Evolutionary conservation across 2,329 filamentous ascomycete species (phyloP).

Genomic region (Verticillium nubilum): DNA sequence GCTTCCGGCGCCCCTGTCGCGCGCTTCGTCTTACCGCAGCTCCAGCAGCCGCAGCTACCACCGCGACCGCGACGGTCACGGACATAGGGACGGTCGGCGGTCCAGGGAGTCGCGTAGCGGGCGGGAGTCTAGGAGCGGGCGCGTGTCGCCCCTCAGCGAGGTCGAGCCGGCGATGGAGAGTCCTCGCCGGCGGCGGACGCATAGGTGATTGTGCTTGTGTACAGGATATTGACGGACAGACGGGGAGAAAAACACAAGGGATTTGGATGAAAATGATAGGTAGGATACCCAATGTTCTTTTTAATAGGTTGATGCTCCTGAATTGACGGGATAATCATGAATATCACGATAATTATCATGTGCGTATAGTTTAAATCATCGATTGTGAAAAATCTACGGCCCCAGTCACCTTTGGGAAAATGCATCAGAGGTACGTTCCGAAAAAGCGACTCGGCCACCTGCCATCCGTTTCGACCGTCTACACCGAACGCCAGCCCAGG

Average conservation of each 20-base stretch:
- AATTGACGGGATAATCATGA: neutral
- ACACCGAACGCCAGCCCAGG: neutral
- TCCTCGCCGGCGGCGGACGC: neutral
- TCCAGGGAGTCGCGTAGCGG: neutral
- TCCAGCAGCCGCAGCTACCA: slow-evolving; percentile 10
- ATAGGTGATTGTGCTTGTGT: neutral
- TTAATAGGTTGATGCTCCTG: neutral
- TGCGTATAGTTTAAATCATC: neutral
- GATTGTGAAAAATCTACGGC: neutral
- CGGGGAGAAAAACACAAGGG: too few species aligned
- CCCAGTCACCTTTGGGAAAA: too few species aligned
- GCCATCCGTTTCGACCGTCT: neutral
- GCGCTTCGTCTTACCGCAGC: slow-evolving; percentile 11
- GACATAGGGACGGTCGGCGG: neutral
- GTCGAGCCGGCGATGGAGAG: neutral
- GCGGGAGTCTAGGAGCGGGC: neutral
- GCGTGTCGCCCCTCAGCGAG: neutral
- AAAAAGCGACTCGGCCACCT: neutral
- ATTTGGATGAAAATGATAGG: neutral
- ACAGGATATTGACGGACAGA: too few species aligned
- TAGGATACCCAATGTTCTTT: neutral
- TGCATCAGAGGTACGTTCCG: too few species aligned
- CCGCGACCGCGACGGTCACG: neutral
- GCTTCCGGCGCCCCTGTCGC: slow-evolving; percentile 26
- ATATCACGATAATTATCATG: neutral